Conservation (phyloP, 192 early-diverging fungal species). For the Coemansia nantahalensis region DNA sequence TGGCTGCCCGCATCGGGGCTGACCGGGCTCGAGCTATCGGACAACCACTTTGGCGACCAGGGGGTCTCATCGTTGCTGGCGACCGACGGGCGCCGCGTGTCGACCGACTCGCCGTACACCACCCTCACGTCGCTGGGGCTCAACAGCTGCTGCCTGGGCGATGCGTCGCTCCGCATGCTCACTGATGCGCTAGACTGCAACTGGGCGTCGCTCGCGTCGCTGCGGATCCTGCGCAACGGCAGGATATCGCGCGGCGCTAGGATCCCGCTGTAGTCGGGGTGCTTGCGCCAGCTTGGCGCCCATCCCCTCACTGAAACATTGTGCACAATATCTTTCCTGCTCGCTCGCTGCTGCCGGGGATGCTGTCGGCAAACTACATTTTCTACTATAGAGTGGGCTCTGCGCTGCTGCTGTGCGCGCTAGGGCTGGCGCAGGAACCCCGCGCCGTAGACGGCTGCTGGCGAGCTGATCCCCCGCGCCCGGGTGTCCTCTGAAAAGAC, state of each 20-base stretch:
- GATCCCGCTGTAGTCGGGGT: conserved; percentile 12
- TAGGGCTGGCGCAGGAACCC: neutral
- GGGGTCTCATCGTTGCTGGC: conserved; percentile 31
- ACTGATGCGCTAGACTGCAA: conserved; percentile 23
- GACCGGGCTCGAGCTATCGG: conserved; percentile 31
- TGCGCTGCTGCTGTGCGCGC: conserved; percentile 12
- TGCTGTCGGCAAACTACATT: too few relatives aligned
- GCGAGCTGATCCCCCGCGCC: conserved; percentile 4
- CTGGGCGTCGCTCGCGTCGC: conserved; percentile 41
- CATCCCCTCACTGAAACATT: too few relatives aligned
- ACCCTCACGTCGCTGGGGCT: conserved; percentile 31
- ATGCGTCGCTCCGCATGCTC: conserved; percentile 39
- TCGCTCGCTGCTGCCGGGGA: too few relatives aligned
- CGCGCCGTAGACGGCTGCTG: conserved; percentile 1
- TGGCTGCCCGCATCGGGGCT: conserved; percentile 41
- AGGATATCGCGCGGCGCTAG: conserved; percentile 38
- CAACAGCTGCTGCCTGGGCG: conserved; percentile 49
- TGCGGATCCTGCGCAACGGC: conserved; percentile 47
- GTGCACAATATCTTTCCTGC: too few relatives aligned
- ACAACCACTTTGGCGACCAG: conserved; percentile 53
- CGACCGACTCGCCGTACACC: conserved; percentile 3
- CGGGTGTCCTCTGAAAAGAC: neutral
- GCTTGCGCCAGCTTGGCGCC: too few relatives aligned
- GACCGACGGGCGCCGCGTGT: neutral
- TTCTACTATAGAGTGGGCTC: too few relatives aligned